Evolutionary conservation across 352 stramenopile genomes (phyloP).

Genomic region (Labyrinthula sp.): DNA sequence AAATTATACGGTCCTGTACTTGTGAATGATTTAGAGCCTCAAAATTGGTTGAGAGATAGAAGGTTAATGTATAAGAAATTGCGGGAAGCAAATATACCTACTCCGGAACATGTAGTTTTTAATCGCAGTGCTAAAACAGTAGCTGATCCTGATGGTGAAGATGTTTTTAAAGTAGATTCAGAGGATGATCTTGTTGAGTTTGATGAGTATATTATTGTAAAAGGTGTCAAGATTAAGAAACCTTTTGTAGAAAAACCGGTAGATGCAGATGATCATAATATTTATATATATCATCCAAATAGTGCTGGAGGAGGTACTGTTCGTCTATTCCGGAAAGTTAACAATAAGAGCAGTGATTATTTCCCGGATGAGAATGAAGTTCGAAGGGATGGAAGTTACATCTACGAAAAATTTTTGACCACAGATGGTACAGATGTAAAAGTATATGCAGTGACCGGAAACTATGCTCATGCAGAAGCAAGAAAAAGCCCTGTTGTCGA

Average conservation of each 20-base stretch:
- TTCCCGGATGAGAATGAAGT: constrained; percentile 88
- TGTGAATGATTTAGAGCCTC: constrained; percentile 90
- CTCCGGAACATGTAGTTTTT: constrained; percentile 18
- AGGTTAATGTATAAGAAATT: constrained; percentile 37
- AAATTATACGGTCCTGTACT: constrained; percentile 75
- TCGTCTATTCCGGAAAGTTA: constrained; percentile 92
- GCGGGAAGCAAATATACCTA: constrained; percentile 22
- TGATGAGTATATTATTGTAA: constrained; percentile 52
- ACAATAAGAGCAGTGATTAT: constrained; percentile 53
- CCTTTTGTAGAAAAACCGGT: constrained; percentile 99
- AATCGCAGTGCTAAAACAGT: constrained; percentile 8
- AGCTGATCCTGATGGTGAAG: constrained; percentile 7
- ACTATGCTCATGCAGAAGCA: constrained; percentile 95
- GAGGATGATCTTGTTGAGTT: constrained; percentile 44
- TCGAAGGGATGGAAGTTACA: constrained; percentile 73
- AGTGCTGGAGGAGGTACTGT: constrained; percentile 90
- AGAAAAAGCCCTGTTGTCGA: constrained; percentile 93
- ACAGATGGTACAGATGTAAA: constrained; percentile 99
- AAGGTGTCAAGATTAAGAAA: constrained; percentile 88
- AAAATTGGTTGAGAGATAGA: constrained; percentile 81
- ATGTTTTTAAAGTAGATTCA: constrained; percentile 22
- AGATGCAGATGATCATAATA: constrained; percentile 96
- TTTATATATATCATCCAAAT: constrained; percentile 98
- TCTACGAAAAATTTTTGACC: constrained; percentile 95
- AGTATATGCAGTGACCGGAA: constrained; percentile 71